phyloP scores from a whole-genome alignment of 331 rosid genomes.

The Spiraea crenata region DNA sequence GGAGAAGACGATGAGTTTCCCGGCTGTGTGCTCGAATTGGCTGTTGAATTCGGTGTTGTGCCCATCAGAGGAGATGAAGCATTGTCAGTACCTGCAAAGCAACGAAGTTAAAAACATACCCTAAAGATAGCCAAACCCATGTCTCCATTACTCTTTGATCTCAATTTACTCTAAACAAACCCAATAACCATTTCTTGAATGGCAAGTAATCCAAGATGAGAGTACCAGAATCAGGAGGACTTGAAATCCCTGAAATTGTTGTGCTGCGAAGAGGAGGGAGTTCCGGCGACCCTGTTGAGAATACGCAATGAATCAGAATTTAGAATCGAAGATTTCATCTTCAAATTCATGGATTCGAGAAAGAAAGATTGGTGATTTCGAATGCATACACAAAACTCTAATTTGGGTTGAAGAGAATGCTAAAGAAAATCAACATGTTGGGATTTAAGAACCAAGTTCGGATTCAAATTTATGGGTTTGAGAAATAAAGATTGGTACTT shows the following conservation, averaged over 20 bases:
- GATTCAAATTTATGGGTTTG: background rate
- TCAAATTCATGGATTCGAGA: no score
- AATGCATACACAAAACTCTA: no score
- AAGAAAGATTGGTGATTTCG: no score
- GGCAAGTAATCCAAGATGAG: constrained; percentile 2
- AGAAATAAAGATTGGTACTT: background rate
- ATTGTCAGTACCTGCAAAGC: constrained; percentile 17
- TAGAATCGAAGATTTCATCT: no score
- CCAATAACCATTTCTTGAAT: background rate
- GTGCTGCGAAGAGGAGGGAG: constrained; percentile 51
- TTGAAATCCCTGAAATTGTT: constrained; percentile 24
- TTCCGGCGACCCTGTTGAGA: constrained; percentile 31
- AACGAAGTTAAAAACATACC: background rate
- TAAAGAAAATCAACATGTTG: no score
- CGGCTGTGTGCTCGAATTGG: background rate
- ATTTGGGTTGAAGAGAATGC: no score
- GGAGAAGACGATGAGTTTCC: background rate
- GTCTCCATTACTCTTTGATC: background rate
- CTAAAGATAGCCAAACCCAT: background rate
- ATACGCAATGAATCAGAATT: background rate
- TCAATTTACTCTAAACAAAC: background rate
- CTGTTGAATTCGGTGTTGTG: background rate
- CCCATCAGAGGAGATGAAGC: constrained; percentile 20
- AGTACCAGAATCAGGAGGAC: constrained; percentile 18
- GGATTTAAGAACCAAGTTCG: background rate